These are phyloP conservation scores for Penicillium diatomitis DNA, from an alignment of 495 filamentous ascomycete species.

Conservation along the genomic window DNA sequence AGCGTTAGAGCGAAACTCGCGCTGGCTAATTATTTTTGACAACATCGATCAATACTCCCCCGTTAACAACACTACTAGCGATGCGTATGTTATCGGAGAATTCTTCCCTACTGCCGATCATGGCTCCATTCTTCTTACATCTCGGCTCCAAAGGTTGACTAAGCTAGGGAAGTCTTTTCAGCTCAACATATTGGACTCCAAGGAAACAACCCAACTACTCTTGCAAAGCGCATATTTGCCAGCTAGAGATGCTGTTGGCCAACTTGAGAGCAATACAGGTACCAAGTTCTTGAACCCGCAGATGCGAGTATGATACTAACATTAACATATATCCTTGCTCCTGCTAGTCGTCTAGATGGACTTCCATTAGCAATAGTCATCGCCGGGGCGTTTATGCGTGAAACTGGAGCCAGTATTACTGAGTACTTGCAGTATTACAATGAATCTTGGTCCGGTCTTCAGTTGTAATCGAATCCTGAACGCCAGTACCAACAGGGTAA, in stretches of 20 bases:
- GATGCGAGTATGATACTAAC: constrained; percentile 10
- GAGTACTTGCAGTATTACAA: constrained; percentile 34
- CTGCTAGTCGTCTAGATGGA: constrained; percentile 24
- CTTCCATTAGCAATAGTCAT: constrained; percentile 35
- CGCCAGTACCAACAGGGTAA: constrained; percentile 26
- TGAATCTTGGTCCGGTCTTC: constrained; percentile 29
- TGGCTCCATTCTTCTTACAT: constrained; percentile 34
- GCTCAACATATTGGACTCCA: constrained; percentile 11
- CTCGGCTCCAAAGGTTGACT: constrained; percentile 21
- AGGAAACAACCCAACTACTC: constrained; percentile 16
- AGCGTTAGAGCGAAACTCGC: constrained; percentile 14
- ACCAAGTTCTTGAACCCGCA: neutral
- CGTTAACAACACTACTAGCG: constrained; percentile 3
- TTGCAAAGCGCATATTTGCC: constrained; percentile 10
- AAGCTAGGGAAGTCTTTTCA: constrained; percentile 20
- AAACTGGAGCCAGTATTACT: constrained; percentile 21
- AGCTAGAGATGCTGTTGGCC: neutral
- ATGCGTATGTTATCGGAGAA: constrained; percentile 23
- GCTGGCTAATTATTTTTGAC: constrained; percentile 35
- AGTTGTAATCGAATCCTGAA: constrained; percentile 17
- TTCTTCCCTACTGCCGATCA: constrained; percentile 29
- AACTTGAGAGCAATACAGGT: constrained; percentile 9
- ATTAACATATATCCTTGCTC: constrained; percentile 13
- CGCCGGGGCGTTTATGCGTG: constrained; percentile 32
- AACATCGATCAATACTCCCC: constrained; percentile 32